Conservation (phyloP, 2,329 filamentous ascomycete genomes). For the Alternaria viburni region DNA sequence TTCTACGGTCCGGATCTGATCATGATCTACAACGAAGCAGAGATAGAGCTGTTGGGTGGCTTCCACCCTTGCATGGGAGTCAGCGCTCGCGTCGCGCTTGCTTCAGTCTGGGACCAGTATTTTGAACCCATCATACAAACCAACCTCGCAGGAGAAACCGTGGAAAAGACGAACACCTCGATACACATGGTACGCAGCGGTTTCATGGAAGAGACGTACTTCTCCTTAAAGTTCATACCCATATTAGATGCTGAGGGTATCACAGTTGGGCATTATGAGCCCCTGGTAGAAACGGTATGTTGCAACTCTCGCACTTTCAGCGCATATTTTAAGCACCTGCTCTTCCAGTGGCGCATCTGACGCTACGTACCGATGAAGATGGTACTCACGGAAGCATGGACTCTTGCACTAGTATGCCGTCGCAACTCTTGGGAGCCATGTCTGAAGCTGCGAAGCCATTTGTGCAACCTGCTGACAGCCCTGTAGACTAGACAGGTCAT, state of each 20-base stretch:
- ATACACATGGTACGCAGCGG: constrained; percentile 72
- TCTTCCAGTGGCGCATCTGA: not conserved
- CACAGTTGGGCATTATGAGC: constrained; percentile 76
- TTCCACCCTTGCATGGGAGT: constrained; percentile 65
- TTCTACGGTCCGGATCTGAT: constrained; percentile 53
- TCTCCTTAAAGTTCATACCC: constrained; percentile 79
- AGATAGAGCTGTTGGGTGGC: constrained; percentile 36
- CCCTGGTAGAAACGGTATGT: constrained; percentile 75
- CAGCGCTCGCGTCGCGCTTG: constrained; percentile 66
- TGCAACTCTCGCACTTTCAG: accelerated
- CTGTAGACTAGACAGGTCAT: constrained; percentile 15
- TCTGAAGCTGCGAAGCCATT: too few relatives aligned
- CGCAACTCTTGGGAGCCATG: not conserved
- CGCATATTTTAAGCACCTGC: not conserved
- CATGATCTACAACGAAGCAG: constrained; percentile 49
- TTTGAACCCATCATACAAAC: constrained; percentile 32
- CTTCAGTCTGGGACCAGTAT: constrained; percentile 64
- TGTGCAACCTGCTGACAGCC: not conserved
- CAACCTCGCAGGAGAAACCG: constrained; percentile 29
- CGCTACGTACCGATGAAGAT: not conserved
- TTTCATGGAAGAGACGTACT: constrained; percentile 77
- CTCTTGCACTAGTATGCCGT: too few relatives aligned
- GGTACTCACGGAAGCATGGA: not conserved
- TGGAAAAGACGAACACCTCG: constrained; percentile 66
- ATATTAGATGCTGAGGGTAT: constrained; percentile 72